Percentiles rank a stretch among this genome's conserved stretches.
phyloP scores from a whole-genome alignment of 495 filamentous ascomycete genomes.

The Physcia stellaris region DNA sequence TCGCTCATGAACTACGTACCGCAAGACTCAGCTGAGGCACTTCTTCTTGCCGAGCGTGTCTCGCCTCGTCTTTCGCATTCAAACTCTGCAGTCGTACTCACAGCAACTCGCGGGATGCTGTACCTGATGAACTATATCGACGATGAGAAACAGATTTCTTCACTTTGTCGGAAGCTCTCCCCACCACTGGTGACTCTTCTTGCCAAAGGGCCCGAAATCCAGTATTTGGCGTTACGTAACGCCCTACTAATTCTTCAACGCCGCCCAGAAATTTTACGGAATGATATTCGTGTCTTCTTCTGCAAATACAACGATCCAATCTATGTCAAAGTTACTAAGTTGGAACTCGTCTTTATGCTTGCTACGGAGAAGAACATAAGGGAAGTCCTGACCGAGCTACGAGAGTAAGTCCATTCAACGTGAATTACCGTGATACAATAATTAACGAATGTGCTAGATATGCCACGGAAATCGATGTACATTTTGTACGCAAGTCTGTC shows the following conservation, averaged over 20 bases:
- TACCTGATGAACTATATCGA: constrained; percentile 99
- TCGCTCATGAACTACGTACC: constrained; percentile 97
- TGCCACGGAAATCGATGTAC: constrained; percentile 95
- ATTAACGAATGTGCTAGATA: constrained; percentile 36
- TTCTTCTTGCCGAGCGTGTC: constrained; percentile 84
- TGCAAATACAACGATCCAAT: constrained; percentile 99
- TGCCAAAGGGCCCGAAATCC: constrained; percentile 92
- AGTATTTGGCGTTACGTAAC: constrained; percentile 91
- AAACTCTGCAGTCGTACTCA: constrained; percentile 92
- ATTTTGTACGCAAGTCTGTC: constrained; percentile 96
- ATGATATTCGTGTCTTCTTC: constrained; percentile 97
- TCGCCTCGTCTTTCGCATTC: constrained; percentile 87
- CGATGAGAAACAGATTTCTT: constrained; percentile 80
- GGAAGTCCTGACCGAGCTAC: constrained; percentile 84
- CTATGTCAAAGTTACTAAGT: constrained; percentile 98
- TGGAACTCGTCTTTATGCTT: constrained; percentile 98
- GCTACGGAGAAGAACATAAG: constrained; percentile 93
- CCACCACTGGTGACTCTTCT: constrained; percentile 90
- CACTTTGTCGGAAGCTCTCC: constrained; percentile 83
- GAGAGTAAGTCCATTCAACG: constrained; percentile 46
- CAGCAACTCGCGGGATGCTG: constrained; percentile 86
- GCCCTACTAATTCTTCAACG: constrained; percentile 88
- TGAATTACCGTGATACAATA: neutral
- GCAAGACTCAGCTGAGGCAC: constrained; percentile 75
- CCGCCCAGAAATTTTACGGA: constrained; percentile 83